Evolutionary conservation across 495 filamentous ascomycete species (phyloP), one percentile per base, ranked within the genome.

Genomic region (Aspergillus sparsus): DNA sequence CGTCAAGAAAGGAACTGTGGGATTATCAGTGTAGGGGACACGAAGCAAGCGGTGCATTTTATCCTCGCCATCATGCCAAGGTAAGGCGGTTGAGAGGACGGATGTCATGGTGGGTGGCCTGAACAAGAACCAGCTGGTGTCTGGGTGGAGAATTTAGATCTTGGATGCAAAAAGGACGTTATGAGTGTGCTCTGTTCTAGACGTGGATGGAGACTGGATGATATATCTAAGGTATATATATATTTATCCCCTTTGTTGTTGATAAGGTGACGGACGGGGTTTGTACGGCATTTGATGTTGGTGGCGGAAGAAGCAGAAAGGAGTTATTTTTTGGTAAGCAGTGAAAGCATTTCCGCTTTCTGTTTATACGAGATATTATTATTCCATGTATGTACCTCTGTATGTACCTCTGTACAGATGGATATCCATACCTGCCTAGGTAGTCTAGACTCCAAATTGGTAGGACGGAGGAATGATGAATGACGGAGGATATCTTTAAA

Each of bases 1-100:
- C 34, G 80, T 83, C 1, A 90, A 72, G 57, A 79, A 81, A 3
- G 77, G 72, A 13, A 77, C 72, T 2, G 86, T 90, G 0, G 89
- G 88, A 66, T 92, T 90, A 41, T 82, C 76, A 31, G 66, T 56
- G 6, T 71, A 55, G 8, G 82, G 80, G 0, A 80, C 74, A 34
- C 68, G 69, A 13, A 86, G 72, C 16, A 80, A 64, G 16, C 61
- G 58, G 49, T 83, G 82, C 67, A 86, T 75, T 39, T 63, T 66
- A 49, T 71, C 53, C 65, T 86, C 84, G 45, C 84, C 84, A 50
- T 81, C 69, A 64, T 84, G 77, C 76, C 73, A 85, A 31, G 75
- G 69, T 33, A 80, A 61, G 3, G 63, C 55, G 11, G 46, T 62
- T 12, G 67, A 69, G 31, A 81, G 46, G 27, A 74, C 71, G 60